These are phyloP conservation scores for Cyclanthera cordifolia DNA, from an alignment of 306 rosid species.

Conservation along the genomic window DNA sequence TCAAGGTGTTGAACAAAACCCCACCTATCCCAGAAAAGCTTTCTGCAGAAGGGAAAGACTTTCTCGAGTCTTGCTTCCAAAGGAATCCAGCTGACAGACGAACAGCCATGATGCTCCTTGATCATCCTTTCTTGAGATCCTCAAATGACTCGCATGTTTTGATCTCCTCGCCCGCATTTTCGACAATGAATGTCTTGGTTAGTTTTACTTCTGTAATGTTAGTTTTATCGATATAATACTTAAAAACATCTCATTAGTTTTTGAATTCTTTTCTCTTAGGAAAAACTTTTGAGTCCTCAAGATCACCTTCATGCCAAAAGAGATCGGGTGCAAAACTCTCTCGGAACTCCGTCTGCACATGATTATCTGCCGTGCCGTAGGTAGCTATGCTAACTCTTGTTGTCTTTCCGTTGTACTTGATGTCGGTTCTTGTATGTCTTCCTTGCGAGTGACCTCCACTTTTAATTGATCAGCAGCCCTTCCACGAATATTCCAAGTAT, in stretches of 20 bases:
- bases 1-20: constrained; percentile 66
- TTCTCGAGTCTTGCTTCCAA: constrained; percentile 66
- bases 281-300: constrained; percentile 28
- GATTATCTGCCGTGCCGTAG: constrained; percentile 27
- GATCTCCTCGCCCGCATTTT: constrained; percentile 20
- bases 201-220: constrained; percentile 26
- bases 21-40: constrained; percentile 67
- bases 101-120: constrained; percentile 51
- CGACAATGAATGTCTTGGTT: constrained; percentile 38
- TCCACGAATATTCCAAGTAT: constrained; percentile 26
- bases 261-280: constrained; percentile 23
- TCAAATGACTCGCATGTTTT: constrained; percentile 34
- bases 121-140: constrained; percentile 60
- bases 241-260: not conserved
- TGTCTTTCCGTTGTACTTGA: constrained; percentile 18
- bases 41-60: constrained; percentile 69
- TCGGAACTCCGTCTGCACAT: constrained; percentile 20
- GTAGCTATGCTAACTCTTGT: constrained; percentile 20
- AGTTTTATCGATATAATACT: not conserved
- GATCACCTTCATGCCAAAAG: constrained; percentile 19
- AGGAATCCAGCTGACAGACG: constrained; percentile 85
- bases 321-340: constrained; percentile 21
- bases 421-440: constrained; percentile 23
- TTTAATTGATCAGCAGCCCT: constrained; percentile 21
- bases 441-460: constrained; percentile 15